These are phyloP conservation scores for Nemania sp. DNA, from an alignment of 2,329 filamentous ascomycete genomes.

Conservation along the genomic window DNA sequence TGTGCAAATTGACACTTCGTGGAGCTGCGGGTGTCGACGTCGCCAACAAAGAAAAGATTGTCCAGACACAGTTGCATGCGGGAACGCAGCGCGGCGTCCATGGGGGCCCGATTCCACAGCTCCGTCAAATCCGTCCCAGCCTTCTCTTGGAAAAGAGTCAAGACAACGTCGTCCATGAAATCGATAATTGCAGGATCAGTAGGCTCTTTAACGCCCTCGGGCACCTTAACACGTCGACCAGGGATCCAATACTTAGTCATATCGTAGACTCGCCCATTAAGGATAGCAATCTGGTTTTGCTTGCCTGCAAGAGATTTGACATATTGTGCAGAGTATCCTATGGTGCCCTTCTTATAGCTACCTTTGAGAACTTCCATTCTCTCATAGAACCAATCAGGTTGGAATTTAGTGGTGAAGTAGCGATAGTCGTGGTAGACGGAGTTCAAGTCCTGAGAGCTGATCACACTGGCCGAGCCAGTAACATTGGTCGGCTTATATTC, in stretches of 20 bases:
- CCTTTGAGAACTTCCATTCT: conserved; percentile 78
- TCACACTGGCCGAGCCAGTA: conserved; percentile 66
- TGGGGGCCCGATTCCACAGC: conserved; percentile 73
- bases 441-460: conserved; percentile 72
- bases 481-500: conserved; percentile 82
- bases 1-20: conserved; percentile 82
- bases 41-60: conserved; percentile 92
- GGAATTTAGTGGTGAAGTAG: conserved; percentile 76
- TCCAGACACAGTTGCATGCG: conserved; percentile 85
- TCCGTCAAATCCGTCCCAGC: conserved; percentile 82
- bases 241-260: conserved; percentile 81
- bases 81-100: conserved; percentile 60
- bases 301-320: conserved; percentile 70
- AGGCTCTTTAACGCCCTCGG: conserved; percentile 55
- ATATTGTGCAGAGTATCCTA: conserved; percentile 82
- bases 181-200: conserved; percentile 59
- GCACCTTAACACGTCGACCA: conserved; percentile 67
- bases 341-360: conserved; percentile 82
- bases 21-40: conserved; percentile 90
- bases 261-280: conserved; percentile 84
- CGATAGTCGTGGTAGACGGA: conserved; percentile 91
- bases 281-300: conserved; percentile 72
- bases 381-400: conserved; percentile 91
- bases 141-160: conserved; percentile 75
- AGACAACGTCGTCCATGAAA: conserved; percentile 80